phyloP scores from a whole-genome alignment of 352 stramenopile genomes.

The Pythium dissotocum region DNA sequence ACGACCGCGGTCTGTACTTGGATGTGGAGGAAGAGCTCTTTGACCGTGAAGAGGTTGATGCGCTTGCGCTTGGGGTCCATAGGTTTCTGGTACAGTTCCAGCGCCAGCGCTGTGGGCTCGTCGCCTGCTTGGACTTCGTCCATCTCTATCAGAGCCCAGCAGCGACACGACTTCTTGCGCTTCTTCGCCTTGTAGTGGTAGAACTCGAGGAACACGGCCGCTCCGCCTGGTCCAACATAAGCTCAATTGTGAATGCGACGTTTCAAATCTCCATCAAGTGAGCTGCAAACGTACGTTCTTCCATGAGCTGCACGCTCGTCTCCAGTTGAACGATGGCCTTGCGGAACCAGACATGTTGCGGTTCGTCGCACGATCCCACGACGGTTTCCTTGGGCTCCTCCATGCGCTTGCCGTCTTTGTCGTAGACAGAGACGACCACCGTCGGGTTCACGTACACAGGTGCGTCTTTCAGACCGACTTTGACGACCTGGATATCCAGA shows the following conservation, averaged over 20 bases:
- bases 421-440: conserved; percentile 62
- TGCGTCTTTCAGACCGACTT: conserved; percentile 73
- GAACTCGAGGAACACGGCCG: conserved; percentile 68
- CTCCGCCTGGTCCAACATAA: conserved; percentile 34
- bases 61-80: conserved; percentile 66
- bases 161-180: conserved; percentile 74
- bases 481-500: conserved; percentile 49
- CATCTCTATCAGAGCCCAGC: conserved; percentile 72
- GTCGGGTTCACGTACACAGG: conserved; percentile 60
- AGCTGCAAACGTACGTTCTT: conserved; percentile 42
- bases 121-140: conserved; percentile 42
- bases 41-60: conserved; percentile 74
- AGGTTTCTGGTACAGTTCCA: conserved; percentile 73
- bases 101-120: conserved; percentile 32
- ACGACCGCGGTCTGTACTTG: conserved; percentile 34
- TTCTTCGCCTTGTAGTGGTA: conserved; percentile 81
- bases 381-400: conserved; percentile 56
- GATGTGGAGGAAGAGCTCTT: conserved; percentile 69
- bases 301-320: conserved; percentile 49
- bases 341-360: conserved; percentile 53
- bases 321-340: conserved; percentile 44
- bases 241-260: no score
- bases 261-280: no score
- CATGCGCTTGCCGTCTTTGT: conserved; percentile 49
- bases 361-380: conserved; percentile 37